These are phyloP conservation scores for Globisporangium splendens DNA, from an alignment of 352 stramenopile species.

Conservation along the genomic window DNA sequence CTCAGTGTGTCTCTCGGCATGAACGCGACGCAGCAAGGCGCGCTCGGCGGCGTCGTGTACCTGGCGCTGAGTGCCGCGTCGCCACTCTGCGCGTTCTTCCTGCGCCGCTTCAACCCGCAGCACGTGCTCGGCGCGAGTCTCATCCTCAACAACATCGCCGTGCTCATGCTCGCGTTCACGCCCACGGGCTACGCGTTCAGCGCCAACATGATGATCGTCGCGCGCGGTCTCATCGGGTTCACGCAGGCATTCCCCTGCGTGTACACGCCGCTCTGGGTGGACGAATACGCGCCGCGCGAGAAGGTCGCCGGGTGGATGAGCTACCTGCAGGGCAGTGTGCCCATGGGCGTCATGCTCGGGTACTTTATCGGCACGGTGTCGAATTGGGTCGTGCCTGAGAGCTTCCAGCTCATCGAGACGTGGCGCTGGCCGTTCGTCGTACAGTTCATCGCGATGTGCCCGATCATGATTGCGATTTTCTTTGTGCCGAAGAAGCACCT, in stretches of 20 bases:
- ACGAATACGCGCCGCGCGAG: slow-evolving; percentile 74
- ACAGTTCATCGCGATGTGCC: slow-evolving; percentile 72
- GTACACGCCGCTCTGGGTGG: slow-evolving; percentile 84
- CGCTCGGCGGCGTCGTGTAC: slow-evolving; percentile 78
- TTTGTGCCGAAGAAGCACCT: slow-evolving; percentile 80
- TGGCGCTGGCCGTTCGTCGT: slow-evolving; percentile 85
- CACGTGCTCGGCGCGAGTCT: slow-evolving; percentile 67
- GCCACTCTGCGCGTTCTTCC: slow-evolving; percentile 72
- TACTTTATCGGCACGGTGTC: slow-evolving; percentile 81
- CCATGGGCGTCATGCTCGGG: slow-evolving; percentile 83
- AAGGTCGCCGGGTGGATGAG: slow-evolving; percentile 83
- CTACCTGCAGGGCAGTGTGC: slow-evolving; percentile 77
- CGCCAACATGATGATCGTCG: slow-evolving; percentile 69
- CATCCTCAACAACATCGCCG: slow-evolving; percentile 72
- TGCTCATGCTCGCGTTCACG: slow-evolving; percentile 68
- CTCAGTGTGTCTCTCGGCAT: slow-evolving; percentile 69
- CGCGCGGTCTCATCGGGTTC: slow-evolving; percentile 69
- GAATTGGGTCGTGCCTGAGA: slow-evolving; percentile 76
- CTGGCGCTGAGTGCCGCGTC: slow-evolving; percentile 67
- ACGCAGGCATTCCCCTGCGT: slow-evolving; percentile 82
- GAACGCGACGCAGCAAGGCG: slow-evolving; percentile 70
- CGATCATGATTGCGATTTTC: slow-evolving; percentile 76
- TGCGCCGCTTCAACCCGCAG: slow-evolving; percentile 65
- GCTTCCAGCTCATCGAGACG: slow-evolving; percentile 57
- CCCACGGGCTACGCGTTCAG: slow-evolving; percentile 66